A percentile compares a stretch with the other conserved stretches of the same genome.
phyloP scores from a whole-genome alignment of 805 yeast genomes.

The Metschnikowia peoriensis region DNA sequence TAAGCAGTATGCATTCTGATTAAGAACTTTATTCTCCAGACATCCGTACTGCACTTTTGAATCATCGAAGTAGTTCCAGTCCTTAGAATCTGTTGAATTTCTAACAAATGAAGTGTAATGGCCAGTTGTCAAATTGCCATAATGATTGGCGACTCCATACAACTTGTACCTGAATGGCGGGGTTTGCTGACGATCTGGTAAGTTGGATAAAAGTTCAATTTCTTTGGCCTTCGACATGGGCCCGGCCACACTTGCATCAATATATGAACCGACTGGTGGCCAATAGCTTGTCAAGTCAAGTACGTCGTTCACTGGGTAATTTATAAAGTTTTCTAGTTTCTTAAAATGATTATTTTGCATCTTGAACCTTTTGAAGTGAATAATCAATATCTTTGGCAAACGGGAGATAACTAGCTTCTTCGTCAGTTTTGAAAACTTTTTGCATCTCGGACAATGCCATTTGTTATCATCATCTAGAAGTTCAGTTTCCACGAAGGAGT shows the following conservation, averaged over 20 bases:
- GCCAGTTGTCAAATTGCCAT: conserved; percentile 79
- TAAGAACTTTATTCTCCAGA: conserved; percentile 52
- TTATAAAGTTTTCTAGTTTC: conserved; percentile 64
- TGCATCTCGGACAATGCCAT: conserved; percentile 84
- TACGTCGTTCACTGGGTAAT: conserved; percentile 56
- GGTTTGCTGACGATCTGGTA: conserved; percentile 66
- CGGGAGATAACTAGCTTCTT: conserved; percentile 73
- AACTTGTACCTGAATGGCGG: conserved; percentile 79
- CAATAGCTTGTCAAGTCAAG: conserved; percentile 71
- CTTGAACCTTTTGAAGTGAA: conserved; percentile 82
- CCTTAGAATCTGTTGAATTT: conserved; percentile 36
- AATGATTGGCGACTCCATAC: conserved; percentile 82
- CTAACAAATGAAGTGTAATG: conserved; percentile 83
- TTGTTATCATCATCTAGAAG: conserved; percentile 71
- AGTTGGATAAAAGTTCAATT: conserved; percentile 42
- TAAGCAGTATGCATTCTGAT: conserved; percentile 77
- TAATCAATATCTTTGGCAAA: conserved; percentile 73
- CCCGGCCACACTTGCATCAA: conserved; percentile 10
- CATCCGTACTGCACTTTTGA: conserved; percentile 58
- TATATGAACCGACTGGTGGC: conserved; percentile 49
- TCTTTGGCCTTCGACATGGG: conserved; percentile 42
- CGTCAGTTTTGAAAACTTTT: conserved; percentile 57
- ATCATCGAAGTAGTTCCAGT: conserved; percentile 86
- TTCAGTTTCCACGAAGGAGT: conserved; percentile 75
- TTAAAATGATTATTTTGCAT: conserved; percentile 43